phyloP scores from a whole-genome alignment of 768 basidiomycete species.

The Suillus alpinus region DNA sequence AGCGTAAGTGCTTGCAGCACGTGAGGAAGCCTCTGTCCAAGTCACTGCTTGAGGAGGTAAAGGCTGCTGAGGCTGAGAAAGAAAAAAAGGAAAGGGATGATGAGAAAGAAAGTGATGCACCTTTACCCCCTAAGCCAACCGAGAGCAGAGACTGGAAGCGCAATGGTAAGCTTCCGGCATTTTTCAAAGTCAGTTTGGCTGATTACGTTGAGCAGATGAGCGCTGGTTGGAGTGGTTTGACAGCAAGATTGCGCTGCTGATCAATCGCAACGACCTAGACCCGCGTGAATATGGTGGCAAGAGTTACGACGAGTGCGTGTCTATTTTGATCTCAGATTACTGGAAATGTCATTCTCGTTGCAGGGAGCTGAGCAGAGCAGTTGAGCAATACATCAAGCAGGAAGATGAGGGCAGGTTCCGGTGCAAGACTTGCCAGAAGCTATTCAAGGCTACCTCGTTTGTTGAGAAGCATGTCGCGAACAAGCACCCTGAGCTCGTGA shows the following conservation, averaged over 20 bases:
- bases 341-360: conserved; percentile 15
- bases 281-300: conserved; percentile 88
- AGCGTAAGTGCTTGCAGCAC: conserved; percentile 93
- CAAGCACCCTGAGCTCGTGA: conserved; percentile 88
- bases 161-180: conserved; percentile 50
- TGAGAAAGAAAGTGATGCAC: conserved; percentile 37
- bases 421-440: conserved; percentile 94
- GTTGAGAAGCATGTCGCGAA: conserved; percentile 97
- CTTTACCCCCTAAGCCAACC: conserved; percentile 30
- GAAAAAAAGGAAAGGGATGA: conserved; percentile 47
- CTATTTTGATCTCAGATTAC: conserved; percentile 14
- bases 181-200: conserved; percentile 9
- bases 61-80: conserved; percentile 48
- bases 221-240: conserved; percentile 91
- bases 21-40: conserved; percentile 73
- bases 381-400: conserved; percentile 82
- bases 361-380: conserved; percentile 80
- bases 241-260: conserved; percentile 76
- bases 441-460: conserved; percentile 96
- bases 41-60: conserved; percentile 57
- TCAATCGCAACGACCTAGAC: conserved; percentile 78
- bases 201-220: conserved; percentile 56
- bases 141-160: conserved; percentile 55
- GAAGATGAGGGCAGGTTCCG: conserved; percentile 97
- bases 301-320: conserved; percentile 79